Conservation (phyloP, 2,329 filamentous ascomycete genomes). For the Metarhizium robertsii region DNA sequence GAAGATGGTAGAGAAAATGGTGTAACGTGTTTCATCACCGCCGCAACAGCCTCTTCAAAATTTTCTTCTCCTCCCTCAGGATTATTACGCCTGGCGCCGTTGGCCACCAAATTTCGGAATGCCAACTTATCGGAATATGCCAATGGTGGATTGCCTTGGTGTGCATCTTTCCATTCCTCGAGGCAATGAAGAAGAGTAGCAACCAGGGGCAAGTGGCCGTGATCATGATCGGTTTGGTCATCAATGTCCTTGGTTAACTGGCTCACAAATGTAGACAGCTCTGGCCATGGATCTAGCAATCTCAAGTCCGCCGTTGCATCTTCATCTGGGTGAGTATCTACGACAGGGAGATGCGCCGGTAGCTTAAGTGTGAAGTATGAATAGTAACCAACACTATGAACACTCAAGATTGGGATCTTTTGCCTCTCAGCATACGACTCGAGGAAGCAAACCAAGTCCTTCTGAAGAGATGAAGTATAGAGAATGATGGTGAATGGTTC, state of each 20-base stretch:
- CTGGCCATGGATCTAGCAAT: slow-evolving; percentile 77
- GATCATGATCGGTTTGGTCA: slow-evolving; percentile 63
- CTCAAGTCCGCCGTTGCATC: slow-evolving; percentile 78
- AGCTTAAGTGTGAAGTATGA: slow-evolving; percentile 76
- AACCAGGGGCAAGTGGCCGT: slow-evolving; percentile 86
- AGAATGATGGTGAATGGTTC: slow-evolving; percentile 43
- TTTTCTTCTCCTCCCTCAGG: slow-evolving; percentile 91
- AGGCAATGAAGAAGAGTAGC: slow-evolving; percentile 76
- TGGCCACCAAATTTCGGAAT: slow-evolving; percentile 64
- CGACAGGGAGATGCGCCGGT: slow-evolving; percentile 75
- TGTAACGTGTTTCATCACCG: slow-evolving; percentile 80
- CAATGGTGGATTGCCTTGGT: slow-evolving; percentile 59
- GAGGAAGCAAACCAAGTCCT: slow-evolving; percentile 33
- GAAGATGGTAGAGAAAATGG: slow-evolving; percentile 56
- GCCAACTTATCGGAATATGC: slow-evolving; percentile 79
- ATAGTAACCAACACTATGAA: slow-evolving; percentile 89
- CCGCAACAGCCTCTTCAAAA: slow-evolving; percentile 82
- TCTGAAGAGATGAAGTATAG: slow-evolving; percentile 40
- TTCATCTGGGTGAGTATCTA: slow-evolving; percentile 90
- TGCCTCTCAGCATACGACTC: slow-evolving; percentile 40
- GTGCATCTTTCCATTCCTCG: slow-evolving; percentile 64
- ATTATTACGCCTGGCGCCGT: slow-evolving; percentile 59
- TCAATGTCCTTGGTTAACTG: slow-evolving; percentile 62
- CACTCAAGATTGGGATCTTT: slow-evolving; percentile 65
- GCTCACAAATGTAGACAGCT: slow-evolving; percentile 58